Percentiles rank a stretch among this genome's conserved stretches.
phyloP scores from a whole-genome alignment of 108 stramenopile species.

The Conticribra guillardii region DNA sequence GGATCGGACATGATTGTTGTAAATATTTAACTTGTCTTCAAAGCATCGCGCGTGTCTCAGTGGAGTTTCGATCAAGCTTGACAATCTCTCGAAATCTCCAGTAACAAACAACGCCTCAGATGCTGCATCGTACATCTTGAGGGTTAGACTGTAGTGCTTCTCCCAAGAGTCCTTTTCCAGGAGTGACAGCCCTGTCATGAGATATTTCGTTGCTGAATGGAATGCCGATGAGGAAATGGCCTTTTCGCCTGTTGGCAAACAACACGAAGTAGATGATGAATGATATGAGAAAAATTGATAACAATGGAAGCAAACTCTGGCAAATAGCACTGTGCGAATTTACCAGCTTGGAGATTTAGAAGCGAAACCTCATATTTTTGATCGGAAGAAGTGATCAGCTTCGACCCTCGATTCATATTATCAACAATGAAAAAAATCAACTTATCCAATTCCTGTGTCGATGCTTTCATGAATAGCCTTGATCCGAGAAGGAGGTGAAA shows the following conservation, averaged over 20 bases:
- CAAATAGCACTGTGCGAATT: background rate
- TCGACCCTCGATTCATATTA: constrained; percentile 47
- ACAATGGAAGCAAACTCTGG: background rate
- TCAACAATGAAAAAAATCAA: constrained; percentile 53
- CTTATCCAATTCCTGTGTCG: constrained; percentile 34
- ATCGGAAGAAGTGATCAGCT: constrained; percentile 27
- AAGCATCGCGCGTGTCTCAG: constrained; percentile 25
- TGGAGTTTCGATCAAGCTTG: constrained; percentile 18
- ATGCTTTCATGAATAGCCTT: constrained; percentile 43
- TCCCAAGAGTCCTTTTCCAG: constrained; percentile 61
- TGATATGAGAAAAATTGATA: background rate
- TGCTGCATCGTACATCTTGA: constrained; percentile 57
- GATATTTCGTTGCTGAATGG: constrained; percentile 51
- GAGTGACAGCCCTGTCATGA: constrained; percentile 55
- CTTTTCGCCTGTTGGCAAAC: constrained; percentile 23
- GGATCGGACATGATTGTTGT: constrained; percentile 35
- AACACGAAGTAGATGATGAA: background rate
- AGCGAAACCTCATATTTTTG: constrained; percentile 42
- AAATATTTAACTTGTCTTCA: constrained; percentile 42
- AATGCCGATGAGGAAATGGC: constrained; percentile 52
- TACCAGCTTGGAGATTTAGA: constrained; percentile 51
- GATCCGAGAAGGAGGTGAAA: constrained; percentile 64
- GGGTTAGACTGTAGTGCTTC: constrained; percentile 58
- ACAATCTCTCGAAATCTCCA: constrained; percentile 33
- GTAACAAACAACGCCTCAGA: constrained; percentile 48